Evolutionary conservation across 306 rosid genomes (phyloP).

Genomic region (Rosa chinensis): DNA sequence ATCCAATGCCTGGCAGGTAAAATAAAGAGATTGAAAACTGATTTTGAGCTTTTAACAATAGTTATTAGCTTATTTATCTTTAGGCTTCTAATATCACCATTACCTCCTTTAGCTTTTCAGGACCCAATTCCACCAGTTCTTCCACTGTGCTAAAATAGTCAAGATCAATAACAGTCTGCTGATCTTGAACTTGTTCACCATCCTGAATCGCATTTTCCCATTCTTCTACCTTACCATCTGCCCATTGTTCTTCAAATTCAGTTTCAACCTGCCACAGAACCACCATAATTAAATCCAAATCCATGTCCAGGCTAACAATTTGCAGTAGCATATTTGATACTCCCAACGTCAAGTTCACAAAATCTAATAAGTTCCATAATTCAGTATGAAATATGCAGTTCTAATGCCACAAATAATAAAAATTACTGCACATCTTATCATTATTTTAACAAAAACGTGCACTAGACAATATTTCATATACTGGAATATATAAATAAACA

Average conservation of each 20-base stretch:
- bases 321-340: neutral
- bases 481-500: neutral
- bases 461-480: neutral
- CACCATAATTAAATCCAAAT: constrained; percentile 24
- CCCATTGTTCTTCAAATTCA: constrained; percentile 90
- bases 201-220: constrained; percentile 75
- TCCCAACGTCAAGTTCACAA: neutral
- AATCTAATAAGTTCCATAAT: no score
- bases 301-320: neutral
- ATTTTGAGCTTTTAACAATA: neutral
- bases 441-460: neutral
- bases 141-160: constrained; percentile 86
- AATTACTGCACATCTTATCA: neutral
- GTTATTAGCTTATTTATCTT: neutral
- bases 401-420: neutral
- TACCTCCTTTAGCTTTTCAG: constrained; percentile 95
- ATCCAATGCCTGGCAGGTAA: neutral
- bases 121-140: constrained; percentile 81
- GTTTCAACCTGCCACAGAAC: constrained; percentile 51
- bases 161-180: constrained; percentile 69
- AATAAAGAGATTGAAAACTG: constrained; percentile 12
- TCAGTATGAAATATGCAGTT: neutral
- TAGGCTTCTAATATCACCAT: constrained; percentile 6
- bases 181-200: constrained; percentile 54
- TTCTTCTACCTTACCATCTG: constrained; percentile 54